Percentiles rank a stretch among this genome's conserved stretches.
phyloP scores from a whole-genome alignment of 2,329 filamentous ascomycete genomes.

The Dactylellina parvicollis region DNA sequence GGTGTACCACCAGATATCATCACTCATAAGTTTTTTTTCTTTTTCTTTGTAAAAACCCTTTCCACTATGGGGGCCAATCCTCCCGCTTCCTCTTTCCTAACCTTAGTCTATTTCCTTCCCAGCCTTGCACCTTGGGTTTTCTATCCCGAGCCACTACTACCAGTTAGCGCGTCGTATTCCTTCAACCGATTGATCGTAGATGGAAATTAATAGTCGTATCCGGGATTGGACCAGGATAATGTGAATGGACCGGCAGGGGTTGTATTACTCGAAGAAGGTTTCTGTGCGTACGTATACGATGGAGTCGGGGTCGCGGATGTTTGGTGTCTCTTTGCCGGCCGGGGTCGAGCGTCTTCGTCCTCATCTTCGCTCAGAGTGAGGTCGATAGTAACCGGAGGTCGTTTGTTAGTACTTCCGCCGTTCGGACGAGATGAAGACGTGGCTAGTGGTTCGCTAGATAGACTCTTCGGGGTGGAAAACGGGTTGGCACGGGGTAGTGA shows the following conservation, averaged over 20 bases:
- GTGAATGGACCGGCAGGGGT: conserved; percentile 33
- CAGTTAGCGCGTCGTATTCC: not conserved
- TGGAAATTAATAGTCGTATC: conserved; percentile 11
- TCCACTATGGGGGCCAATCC: not conserved
- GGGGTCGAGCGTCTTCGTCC: conserved; percentile 64
- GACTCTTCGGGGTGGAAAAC: conserved; percentile 60
- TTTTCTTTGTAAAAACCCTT: not conserved
- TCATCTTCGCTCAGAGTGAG: conserved; percentile 69
- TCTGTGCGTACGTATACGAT: conserved; percentile 59
- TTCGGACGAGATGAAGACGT: conserved; percentile 30
- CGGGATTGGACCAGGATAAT: conserved; percentile 22
- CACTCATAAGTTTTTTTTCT: too few species aligned
- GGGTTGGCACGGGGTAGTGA: conserved; percentile 1
- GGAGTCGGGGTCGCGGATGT: conserved; percentile 40
- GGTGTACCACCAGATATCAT: conserved; percentile 10
- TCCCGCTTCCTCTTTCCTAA: not conserved
- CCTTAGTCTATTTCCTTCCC: not conserved
- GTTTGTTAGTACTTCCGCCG: conserved; percentile 63
- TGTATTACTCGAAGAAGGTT: conserved; percentile 15
- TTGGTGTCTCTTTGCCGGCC: conserved; percentile 66
- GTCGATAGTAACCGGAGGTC: conserved; percentile 69
- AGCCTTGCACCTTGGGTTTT: not conserved
- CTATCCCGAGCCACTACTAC: not conserved
- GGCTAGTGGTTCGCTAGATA: conserved; percentile 52
- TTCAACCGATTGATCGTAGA: not conserved